phyloP scores from a whole-genome alignment of 768 basidiomycete genomes.

The Suillus clintonianus region DNA sequence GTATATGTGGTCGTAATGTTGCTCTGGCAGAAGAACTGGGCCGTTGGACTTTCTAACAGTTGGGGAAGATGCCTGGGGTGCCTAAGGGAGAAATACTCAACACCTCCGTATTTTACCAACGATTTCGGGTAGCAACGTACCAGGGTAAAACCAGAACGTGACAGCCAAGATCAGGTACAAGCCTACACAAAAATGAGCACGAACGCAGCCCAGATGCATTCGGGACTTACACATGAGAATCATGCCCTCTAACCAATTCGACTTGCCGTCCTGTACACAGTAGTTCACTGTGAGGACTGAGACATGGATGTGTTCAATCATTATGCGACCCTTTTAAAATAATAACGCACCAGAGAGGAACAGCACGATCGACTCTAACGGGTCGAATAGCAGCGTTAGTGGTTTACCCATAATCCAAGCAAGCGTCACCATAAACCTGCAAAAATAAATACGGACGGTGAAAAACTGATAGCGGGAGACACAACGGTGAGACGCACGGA shows the following conservation, averaged over 20 bases:
- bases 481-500: slow-evolving; percentile 40
- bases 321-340: slow-evolving; percentile 35
- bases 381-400: slow-evolving; percentile 81
- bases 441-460: slow-evolving; percentile 14
- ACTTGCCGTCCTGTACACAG: slow-evolving; percentile 82
- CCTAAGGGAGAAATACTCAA: slow-evolving; percentile 6
- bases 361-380: slow-evolving; percentile 62
- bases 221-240: slow-evolving; percentile 63
- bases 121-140: slow-evolving; percentile 22
- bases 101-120: background rate
- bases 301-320: background rate
- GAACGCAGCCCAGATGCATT: background rate
- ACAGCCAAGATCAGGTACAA: slow-evolving; percentile 59
- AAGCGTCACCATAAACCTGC: slow-evolving; percentile 71
- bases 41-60: background rate
- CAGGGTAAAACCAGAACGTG: slow-evolving; percentile 55
- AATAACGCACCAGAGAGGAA: slow-evolving; percentile 22
- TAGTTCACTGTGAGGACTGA: slow-evolving; percentile 83
- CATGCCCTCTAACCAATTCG: slow-evolving; percentile 91
- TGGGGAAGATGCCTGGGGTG: background rate
- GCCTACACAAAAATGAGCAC: slow-evolving; percentile 28
- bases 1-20: background rate
- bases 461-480: background rate
- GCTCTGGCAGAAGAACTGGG: background rate
- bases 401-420: slow-evolving; percentile 84